Evolutionary conservation across 805 yeast species (phyloP), one percentile per base, ranked within the genome.

Genomic region (Clavispora santaluciae): DNA sequence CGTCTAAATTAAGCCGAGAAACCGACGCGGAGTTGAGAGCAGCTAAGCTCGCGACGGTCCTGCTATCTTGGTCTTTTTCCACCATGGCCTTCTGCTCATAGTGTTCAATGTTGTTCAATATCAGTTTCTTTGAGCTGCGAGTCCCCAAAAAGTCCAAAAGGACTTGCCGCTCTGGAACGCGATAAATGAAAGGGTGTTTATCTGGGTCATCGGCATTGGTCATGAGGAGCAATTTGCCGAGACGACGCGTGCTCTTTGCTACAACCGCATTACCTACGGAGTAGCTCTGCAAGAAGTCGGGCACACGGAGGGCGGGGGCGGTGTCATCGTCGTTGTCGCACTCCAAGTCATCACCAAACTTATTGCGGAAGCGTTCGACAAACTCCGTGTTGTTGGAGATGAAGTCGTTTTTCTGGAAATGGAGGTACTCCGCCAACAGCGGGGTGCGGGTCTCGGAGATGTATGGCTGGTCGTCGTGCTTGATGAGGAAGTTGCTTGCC

Each of bases 131-230:
- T 46, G 25, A 22, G 51, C 44, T 55, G 4, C 78, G 75, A 22
- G 73, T 77, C 16, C 74, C 74, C 24, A 83, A 57, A 54, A 88
- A 88, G 57, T 86, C 91, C 23, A 86, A 61, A 31, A 83, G 60
- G 5, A 87, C 71, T 52, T 83, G 81, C 33, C 72, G 72, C 47
- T 84, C 93, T 1, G 87, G 85, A 4, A 87, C 58, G 41, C 83
- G 65, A 59, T 80, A 83, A 1, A 86, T 70, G 25, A 76, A 70
- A 25, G 77, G 71, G 24, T 65, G 61, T 55, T 33, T 43, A 39
- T 45, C 56, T 36, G 22, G 56, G 43, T 30, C 57, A 51, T 33
- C 44, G 9, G 45, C 46, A 31, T 44, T 46, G 15, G 54, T 49
- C 44, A 50, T 43, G 18, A 40, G 34, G 18, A 52, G 46, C 12